These are phyloP conservation scores for Dimargaris cristalligena DNA, from an alignment of 192 early-diverging fungal species.

Conservation along the genomic window DNA sequence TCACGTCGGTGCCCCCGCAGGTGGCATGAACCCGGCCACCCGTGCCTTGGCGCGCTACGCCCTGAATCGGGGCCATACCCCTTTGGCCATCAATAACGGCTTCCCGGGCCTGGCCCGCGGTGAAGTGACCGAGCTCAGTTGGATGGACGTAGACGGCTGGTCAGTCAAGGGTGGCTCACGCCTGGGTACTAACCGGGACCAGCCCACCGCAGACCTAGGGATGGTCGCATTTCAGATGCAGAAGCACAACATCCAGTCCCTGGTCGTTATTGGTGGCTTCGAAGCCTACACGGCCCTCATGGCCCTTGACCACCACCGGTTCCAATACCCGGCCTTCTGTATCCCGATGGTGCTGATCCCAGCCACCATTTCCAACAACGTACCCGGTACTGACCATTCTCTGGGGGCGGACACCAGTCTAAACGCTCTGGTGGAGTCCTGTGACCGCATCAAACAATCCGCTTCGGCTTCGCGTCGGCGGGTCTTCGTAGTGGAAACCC, in stretches of 20 bases:
- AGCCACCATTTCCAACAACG: conserved; percentile 94
- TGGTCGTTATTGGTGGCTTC: conserved; percentile 92
- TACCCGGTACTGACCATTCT: conserved; percentile 90
- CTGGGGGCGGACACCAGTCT: conserved; percentile 88
- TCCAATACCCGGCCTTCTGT: conserved; percentile 75
- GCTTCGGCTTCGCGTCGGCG: conserved; percentile 78
- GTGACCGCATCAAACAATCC: conserved; percentile 84
- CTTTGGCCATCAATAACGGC: conserved; percentile 82
- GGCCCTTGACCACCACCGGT: conserved; percentile 48
- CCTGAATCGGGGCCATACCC: conserved; percentile 72
- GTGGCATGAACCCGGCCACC: conserved; percentile 95
- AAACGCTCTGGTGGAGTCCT: conserved; percentile 80
- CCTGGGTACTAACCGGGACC: conserved; percentile 86
- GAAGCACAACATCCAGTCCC: conserved; percentile 73
- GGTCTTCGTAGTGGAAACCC: conserved; percentile 94
- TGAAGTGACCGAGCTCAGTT: conserved; percentile 56
- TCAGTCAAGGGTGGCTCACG: conserved; percentile 79
- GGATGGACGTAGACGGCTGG: conserved; percentile 83
- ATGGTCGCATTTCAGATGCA: conserved; percentile 83
- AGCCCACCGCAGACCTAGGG: conserved; percentile 71
- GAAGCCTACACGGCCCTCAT: conserved; percentile 76
- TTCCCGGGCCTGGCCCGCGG: conserved; percentile 77
- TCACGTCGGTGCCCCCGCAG: conserved; percentile 89
- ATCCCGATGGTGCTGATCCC: conserved; percentile 89
- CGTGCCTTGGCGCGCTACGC: conserved; percentile 68